Base-by-base conservation (phyloP, 2,329 filamentous ascomycete genomes). In the Hypoxylon sp. region DNA sequence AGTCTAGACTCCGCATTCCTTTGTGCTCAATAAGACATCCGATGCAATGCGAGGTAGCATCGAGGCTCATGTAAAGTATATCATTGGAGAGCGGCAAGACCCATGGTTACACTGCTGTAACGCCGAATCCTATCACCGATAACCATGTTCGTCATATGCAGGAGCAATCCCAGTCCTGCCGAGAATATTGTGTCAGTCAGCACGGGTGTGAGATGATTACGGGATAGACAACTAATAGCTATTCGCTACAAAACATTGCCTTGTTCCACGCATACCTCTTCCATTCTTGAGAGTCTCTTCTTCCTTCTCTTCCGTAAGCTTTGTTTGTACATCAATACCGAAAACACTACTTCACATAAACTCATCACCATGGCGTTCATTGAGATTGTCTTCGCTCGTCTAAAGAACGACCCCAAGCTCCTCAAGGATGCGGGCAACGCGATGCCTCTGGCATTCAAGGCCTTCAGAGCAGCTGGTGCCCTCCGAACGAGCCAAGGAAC, bases 321-420 rank as follows among this genome's bases (percentile, higher is more conserved):
- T 6, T 6, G 21, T 25, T 6, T 6, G 21, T 25, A 9, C 9
- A 9, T 29, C 25, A 26, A 21, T 20, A 29, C 7, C 8, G 11
- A 11, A 29, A 35, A 5, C 7, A 21, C n/a, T 20, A 21, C n/a
- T n/a, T 11, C 8, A 29, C 12, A 21, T 7, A 29, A 19, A 17
- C 5, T 9, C n/a, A 32, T 11, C 15, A 25, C 16, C 19, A 60
- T 60, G 57, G 51, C 57, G 6, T 35, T 60, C 17, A 47, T 60
- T 12, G 57, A 60, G 40, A 9, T 60, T 13, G 34, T 51, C 40
- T 57, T 52, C 19, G 50, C 54, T 13, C 41, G 53, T 25, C 8
- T 60, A 7, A 60, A 57, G 37, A 57, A 50, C 2, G 51, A 52
- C 7, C 35, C 57, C 1, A 54, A 55, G 7, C 12, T 9, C 3